A percentile compares a stretch with the other conserved stretches of the same genome.
These are phyloP conservation scores for Ampelomyces quisqualis DNA, from an alignment of 2,329 filamentous ascomycete species.

Conservation along the genomic window DNA sequence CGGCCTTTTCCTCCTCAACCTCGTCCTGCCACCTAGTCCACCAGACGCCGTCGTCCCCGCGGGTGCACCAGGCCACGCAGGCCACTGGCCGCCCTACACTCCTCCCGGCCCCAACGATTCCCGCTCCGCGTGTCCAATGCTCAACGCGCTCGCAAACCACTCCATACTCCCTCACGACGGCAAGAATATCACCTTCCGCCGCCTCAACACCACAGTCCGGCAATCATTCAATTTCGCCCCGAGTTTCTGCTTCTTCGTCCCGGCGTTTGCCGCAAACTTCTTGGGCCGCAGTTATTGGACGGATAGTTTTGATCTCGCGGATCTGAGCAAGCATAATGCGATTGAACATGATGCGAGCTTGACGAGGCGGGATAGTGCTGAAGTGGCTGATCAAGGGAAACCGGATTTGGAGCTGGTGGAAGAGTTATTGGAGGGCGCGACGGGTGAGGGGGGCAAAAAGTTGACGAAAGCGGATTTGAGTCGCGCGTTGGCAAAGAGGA, in stretches of 20 bases:
- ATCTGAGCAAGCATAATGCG: constrained; percentile 34
- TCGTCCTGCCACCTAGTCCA: constrained; percentile 41
- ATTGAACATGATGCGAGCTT: constrained; percentile 43
- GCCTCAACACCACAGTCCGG: constrained; percentile 26
- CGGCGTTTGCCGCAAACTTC: constrained; percentile 31
- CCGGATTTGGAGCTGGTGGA: constrained; percentile 43
- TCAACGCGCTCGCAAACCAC: constrained; percentile 40
- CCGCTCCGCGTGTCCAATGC: constrained; percentile 25
- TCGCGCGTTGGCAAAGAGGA: constrained; percentile 34
- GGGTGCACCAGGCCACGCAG: constrained; percentile 37
- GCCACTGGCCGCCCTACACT: constrained; percentile 43
- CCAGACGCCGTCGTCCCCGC: constrained; percentile 41
- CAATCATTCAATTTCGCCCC: constrained; percentile 38
- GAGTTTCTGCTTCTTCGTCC: constrained; percentile 35
- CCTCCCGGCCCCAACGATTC: constrained; percentile 41
- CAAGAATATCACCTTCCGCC: constrained; percentile 34
- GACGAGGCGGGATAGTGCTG: constrained; percentile 32
- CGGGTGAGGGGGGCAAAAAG: constrained; percentile 35
- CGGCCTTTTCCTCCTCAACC: constrained; percentile 42
- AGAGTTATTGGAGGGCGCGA: constrained; percentile 39
- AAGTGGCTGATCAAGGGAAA: constrained; percentile 42
- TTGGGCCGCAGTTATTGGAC: constrained; percentile 19
- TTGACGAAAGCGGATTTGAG: constrained; percentile 45
- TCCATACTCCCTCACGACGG: constrained; percentile 37
- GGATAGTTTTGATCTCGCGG: constrained; percentile 31